phyloP scores from a whole-genome alignment of 2,329 filamentous ascomycete genomes.

The Acarospora socialis region DNA sequence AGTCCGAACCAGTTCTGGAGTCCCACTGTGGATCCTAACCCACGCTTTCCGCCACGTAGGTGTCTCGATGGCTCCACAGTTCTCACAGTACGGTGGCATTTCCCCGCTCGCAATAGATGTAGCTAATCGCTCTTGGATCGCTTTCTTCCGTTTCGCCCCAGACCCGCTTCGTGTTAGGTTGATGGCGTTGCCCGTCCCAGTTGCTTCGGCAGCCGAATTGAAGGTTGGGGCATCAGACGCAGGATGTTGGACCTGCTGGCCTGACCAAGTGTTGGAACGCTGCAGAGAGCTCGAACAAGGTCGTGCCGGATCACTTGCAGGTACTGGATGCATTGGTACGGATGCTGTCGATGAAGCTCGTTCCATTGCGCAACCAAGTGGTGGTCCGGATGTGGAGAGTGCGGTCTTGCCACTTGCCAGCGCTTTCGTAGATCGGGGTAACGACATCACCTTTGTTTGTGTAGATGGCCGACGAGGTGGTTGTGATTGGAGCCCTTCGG shows the following conservation, averaged over 20 bases:
- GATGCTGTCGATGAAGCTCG: too few relatives aligned
- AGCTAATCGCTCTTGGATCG: slow-evolving; percentile 42
- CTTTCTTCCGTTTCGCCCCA: slow-evolving; percentile 52
- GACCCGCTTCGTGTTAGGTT: slow-evolving; percentile 31
- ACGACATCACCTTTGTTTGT: too few relatives aligned
- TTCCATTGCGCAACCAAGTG: too few relatives aligned
- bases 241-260: slow-evolving; percentile 30
- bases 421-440: too few relatives aligned
- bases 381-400: too few relatives aligned
- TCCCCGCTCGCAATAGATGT: slow-evolving; percentile 58
- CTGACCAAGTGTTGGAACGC: slow-evolving; percentile 30
- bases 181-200: slow-evolving; percentile 17
- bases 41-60: slow-evolving; percentile 93
- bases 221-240: slow-evolving; percentile 22
- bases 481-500: too few relatives aligned
- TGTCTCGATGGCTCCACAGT: slow-evolving; percentile 91
- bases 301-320: slow-evolving; percentile 38
- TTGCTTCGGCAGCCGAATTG: slow-evolving; percentile 6
- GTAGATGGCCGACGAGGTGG: too few relatives aligned
- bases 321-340: slow-evolving; percentile 22
- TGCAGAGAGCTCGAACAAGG: slow-evolving; percentile 26
- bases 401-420: too few relatives aligned
- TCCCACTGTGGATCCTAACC: slow-evolving; percentile 58
- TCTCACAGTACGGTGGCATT: slow-evolving; percentile 76
- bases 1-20: slow-evolving; percentile 54